Percentiles rank a stretch among this genome's conserved stretches.
These are phyloP conservation scores for Eimeria mitis DNA, from an alignment of 169 alveolate species.

Conservation along the genomic window DNA sequence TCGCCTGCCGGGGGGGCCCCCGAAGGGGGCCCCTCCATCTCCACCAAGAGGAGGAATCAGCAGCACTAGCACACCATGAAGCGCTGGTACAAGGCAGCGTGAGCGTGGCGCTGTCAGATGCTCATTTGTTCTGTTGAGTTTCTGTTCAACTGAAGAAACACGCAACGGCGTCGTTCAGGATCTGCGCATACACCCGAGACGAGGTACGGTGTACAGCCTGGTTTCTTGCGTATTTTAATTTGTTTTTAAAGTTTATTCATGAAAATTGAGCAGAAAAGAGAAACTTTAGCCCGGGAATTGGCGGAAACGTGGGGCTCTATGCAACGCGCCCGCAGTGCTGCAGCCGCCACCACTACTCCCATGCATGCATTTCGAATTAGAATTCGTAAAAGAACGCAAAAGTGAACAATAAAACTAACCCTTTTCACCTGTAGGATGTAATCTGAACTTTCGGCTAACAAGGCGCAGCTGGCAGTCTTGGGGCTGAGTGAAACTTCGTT, in stretches of 20 bases:
- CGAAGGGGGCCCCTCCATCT: conserved; percentile 42
- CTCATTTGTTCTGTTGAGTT: not conserved
- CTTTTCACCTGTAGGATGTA: not conserved
- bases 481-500: not conserved
- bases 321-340: not conserved
- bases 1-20: conserved; percentile 17
- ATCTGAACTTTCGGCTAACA: not conserved
- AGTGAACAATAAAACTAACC: too few species aligned
- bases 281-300: not conserved
- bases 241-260: not conserved
- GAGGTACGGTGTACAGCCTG: not conserved
- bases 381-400: not conserved
- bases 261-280: not conserved
- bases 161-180: not conserved
- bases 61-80: not conserved
- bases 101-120: not conserved
- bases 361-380: not conserved
- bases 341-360: not conserved
- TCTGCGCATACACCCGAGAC: not conserved
- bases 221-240: not conserved
- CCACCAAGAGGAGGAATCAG: conserved; percentile 5
- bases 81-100: not conserved
- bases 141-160: not conserved
- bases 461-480: not conserved
- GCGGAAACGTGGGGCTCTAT: conserved; percentile 17